These are phyloP conservation scores for Diaporthe citrichinensis DNA, from an alignment of 2,329 filamentous ascomycete genomes.

Conservation along the genomic window DNA sequence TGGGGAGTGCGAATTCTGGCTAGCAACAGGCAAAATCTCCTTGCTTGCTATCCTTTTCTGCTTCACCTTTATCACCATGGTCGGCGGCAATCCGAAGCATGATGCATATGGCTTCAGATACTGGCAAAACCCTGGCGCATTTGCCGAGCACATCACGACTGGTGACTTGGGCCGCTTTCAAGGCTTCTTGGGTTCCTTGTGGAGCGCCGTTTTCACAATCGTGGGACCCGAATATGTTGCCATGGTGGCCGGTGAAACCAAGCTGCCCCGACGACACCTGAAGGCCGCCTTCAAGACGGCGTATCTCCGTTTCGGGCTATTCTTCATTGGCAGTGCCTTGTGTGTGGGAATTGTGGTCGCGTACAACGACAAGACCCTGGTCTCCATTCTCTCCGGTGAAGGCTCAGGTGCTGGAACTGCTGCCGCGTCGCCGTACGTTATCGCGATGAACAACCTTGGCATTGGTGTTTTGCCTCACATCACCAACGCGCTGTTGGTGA, in stretches of 20 bases:
- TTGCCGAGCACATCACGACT: slow-evolving; percentile 71
- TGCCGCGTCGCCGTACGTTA: slow-evolving; percentile 73
- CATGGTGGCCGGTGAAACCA: slow-evolving; percentile 78
- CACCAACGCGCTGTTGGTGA: slow-evolving; percentile 64
- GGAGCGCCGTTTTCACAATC: slow-evolving; percentile 74
- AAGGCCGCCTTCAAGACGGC: slow-evolving; percentile 80
- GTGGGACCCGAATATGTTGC: slow-evolving; percentile 78
- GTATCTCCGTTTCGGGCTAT: slow-evolving; percentile 78
- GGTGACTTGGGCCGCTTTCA: slow-evolving; percentile 77
- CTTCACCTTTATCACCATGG: slow-evolving; percentile 84
- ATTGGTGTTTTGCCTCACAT: slow-evolving; percentile 69
- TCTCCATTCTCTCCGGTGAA: slow-evolving; percentile 61
- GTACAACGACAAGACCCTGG: slow-evolving; percentile 71
- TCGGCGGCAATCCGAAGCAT: slow-evolving; percentile 80
- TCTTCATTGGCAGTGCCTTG: slow-evolving; percentile 79
- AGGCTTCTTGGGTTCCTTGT: slow-evolving; percentile 78
- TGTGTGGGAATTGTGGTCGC: slow-evolving; percentile 77
- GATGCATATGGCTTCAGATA: slow-evolving; percentile 80
- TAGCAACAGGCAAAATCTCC: slow-evolving; percentile 74
- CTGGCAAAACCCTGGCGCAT: slow-evolving; percentile 74
- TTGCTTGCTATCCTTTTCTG: slow-evolving; percentile 76
- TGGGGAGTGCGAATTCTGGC: slow-evolving; percentile 81
- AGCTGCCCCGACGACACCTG: slow-evolving; percentile 74
- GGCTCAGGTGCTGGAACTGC: slow-evolving; percentile 61
- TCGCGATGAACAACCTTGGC: slow-evolving; percentile 70